Percentiles rank a stretch among this genome's conserved stretches.
phyloP scores from a whole-genome alignment of 208 protist species.

The Crithidia bombi region DNA sequence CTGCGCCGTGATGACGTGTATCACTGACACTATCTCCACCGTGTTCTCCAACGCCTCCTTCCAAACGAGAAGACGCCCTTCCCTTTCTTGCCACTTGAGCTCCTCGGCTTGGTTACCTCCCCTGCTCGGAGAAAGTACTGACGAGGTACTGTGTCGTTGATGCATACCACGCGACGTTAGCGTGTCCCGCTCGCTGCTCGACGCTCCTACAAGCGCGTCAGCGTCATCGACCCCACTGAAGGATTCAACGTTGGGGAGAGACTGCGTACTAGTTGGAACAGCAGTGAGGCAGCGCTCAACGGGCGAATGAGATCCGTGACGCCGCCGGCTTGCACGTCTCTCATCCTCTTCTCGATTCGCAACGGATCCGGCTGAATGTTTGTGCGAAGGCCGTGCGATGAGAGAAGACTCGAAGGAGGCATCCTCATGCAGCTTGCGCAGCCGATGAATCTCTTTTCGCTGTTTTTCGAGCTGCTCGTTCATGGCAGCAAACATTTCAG shows the following conservation, averaged over 20 bases:
- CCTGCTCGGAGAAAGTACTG: neutral
- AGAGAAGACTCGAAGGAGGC: conserved; percentile 31
- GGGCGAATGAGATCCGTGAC: conserved; percentile 19
- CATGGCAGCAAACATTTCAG: conserved; percentile 81
- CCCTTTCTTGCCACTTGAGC: conserved; percentile 11
- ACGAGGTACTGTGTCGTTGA: neutral
- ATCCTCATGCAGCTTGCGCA: conserved; percentile 39
- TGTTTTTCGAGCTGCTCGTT: conserved; percentile 71
- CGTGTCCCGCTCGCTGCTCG: conserved; percentile 11
- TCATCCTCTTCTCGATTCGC: conserved; percentile 27
- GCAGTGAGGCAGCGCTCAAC: conserved; percentile 30
- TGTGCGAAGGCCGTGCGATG: conserved; percentile 28
- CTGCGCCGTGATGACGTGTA: conserved; percentile 10
- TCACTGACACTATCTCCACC: neutral
- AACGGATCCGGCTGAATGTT: conserved; percentile 18
- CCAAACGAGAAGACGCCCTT: conserved; percentile 15
- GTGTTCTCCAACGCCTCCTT: conserved; percentile 10
- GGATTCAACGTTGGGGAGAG: conserved; percentile 23
- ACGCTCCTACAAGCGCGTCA: neutral
- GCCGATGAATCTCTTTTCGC: conserved; percentile 57
- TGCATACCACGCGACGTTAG: neutral
- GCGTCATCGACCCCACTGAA: conserved; percentile 5
- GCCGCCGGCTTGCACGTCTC: conserved; percentile 7
- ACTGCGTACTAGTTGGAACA: conserved; percentile 28
- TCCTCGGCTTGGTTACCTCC: neutral